phyloP scores from a whole-genome alignment of 2,329 filamentous ascomycete genomes.

The Paraconiothyrium sp. region DNA sequence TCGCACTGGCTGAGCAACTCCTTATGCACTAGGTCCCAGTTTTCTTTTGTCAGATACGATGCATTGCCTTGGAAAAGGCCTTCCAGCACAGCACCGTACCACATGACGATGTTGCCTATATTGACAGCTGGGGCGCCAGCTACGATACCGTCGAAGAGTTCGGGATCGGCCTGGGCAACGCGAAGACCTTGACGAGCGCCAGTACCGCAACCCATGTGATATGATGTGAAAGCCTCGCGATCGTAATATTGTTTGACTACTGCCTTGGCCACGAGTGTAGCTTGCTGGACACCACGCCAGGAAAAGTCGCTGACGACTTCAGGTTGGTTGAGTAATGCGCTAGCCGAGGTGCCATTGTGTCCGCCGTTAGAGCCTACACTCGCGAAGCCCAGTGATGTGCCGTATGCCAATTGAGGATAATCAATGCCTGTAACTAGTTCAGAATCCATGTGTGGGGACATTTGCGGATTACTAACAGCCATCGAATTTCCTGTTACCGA shows the following conservation, averaged over 20 bases:
- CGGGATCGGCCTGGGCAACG: neutral
- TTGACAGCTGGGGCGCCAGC: neutral
- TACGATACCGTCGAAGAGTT: neutral
- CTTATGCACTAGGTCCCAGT: neutral
- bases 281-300: neutral
- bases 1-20: neutral
- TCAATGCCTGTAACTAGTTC: neutral
- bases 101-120: neutral
- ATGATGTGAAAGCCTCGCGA: neutral
- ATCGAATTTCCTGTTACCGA: conserved; percentile 1
- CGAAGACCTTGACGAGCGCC: neutral
- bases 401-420: neutral
- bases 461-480: neutral
- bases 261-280: neutral
- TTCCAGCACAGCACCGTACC: neutral
- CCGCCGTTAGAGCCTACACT: conserved; percentile 47
- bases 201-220: neutral
- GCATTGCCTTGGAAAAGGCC: neutral
- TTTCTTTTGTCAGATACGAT: neutral
- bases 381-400: conserved; percentile 40
- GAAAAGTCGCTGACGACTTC: conserved; percentile 58
- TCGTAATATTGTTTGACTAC: neutral
- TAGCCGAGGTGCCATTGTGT: conserved; percentile 51
- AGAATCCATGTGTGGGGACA: neutral
- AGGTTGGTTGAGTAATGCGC: conserved; percentile 52